These are phyloP conservation scores for Haplographium delicatum DNA, from an alignment of 495 filamentous ascomycete species.

Conservation along the genomic window DNA sequence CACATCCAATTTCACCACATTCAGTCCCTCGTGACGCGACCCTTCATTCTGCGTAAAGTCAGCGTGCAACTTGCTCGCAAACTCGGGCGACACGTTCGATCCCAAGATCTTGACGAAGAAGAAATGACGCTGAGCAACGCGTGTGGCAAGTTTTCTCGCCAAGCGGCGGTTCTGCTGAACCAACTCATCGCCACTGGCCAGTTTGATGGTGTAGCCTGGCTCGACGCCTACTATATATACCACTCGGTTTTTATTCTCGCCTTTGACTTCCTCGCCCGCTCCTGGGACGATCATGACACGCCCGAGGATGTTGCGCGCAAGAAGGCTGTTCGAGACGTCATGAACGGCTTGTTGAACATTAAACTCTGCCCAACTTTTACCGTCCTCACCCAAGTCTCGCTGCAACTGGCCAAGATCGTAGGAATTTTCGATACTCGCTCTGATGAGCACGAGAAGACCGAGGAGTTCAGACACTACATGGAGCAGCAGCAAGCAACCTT, in stretches of 20 bases:
- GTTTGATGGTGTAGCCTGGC: constrained; percentile 24
- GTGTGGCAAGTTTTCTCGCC: constrained; percentile 18
- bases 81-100: constrained; percentile 19
- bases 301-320: constrained; percentile 22
- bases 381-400: constrained; percentile 20
- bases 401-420: constrained; percentile 26
- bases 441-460: constrained; percentile 7
- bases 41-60: constrained; percentile 28
- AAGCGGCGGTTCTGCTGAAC: constrained; percentile 15
- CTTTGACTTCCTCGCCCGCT: constrained; percentile 24
- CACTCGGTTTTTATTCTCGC: constrained; percentile 24
- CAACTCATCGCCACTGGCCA: constrained; percentile 15
- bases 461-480: constrained; percentile 15
- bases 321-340: constrained; percentile 19
- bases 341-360: constrained; percentile 10
- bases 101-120: constrained; percentile 22
- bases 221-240: constrained; percentile 27
- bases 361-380: constrained; percentile 24
- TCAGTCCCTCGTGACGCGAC: constrained; percentile 27
- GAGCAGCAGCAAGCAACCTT: constrained; percentile 16
- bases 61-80: constrained; percentile 20
- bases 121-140: constrained; percentile 18
- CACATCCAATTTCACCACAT: constrained; percentile 32
- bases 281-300: constrained; percentile 15
- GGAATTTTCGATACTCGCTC: constrained; percentile 20